Evolutionary conservation across 208 protist genomes (phyloP).

Genomic region (Endotrypanum monterogeii): DNA sequence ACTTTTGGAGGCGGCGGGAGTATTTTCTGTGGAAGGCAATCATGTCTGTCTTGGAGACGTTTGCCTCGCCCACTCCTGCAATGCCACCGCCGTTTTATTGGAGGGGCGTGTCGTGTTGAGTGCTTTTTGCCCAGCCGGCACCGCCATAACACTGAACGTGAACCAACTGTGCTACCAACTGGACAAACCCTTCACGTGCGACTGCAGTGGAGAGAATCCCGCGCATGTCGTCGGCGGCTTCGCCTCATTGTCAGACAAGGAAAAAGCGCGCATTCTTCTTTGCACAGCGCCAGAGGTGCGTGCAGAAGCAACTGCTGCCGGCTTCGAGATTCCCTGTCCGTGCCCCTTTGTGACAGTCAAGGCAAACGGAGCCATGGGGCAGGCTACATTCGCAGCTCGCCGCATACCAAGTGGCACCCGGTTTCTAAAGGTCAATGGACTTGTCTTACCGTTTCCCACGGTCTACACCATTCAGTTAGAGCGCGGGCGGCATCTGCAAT

Average conservation of each 20-base stretch:
- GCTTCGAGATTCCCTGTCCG: conserved; percentile 56
- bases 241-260: conserved; percentile 33
- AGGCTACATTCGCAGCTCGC: conserved; percentile 76
- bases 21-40: conserved; percentile 34
- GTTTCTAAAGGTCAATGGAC: conserved; percentile 73
- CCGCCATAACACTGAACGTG: conserved; percentile 69
- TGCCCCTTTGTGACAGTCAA: conserved; percentile 62
- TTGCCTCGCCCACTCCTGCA: conserved; percentile 70
- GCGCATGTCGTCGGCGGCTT: conserved; percentile 54
- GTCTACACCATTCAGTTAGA: conserved; percentile 84
- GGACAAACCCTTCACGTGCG: conserved; percentile 45
- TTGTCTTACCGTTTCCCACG: conserved; percentile 79
- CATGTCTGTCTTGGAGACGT: conserved; percentile 62
- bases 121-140: conserved; percentile 38
- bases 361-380: conserved; percentile 72
- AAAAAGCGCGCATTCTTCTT: conserved; percentile 59
- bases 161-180: conserved; percentile 73
- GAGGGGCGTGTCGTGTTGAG: conserved; percentile 61
- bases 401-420: conserved; percentile 61
- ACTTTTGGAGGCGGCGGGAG: conserved; percentile 43
- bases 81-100: conserved; percentile 57
- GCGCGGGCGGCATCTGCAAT: conserved; percentile 71
- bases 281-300: conserved; percentile 60
- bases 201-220: conserved; percentile 49
- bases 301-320: conserved; percentile 47